A percentile compares a stretch with the other conserved stretches of the same genome.
Evolutionary conservation across 1,284 basidiomycete genomes (phyloP).

Genomic region (Puccinia polysora): DNA sequence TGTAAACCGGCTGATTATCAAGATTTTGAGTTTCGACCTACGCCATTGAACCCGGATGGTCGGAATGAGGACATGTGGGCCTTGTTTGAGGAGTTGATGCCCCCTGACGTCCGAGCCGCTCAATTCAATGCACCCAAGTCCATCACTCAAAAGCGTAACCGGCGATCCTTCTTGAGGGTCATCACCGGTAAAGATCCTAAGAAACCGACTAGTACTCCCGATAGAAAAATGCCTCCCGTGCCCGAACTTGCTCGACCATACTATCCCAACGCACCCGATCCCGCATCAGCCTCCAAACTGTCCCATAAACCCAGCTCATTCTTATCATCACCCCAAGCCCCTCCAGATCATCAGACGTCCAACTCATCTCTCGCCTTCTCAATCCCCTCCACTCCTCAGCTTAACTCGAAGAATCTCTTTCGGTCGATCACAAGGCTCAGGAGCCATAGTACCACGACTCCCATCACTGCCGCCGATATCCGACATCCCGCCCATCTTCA

Average conservation of each 20-base stretch:
- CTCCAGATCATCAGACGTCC: no score
- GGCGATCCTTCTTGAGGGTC: constrained; percentile 13
- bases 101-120: constrained; percentile 47
- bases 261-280: background rate
- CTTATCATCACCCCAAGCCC: no score
- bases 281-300: no score
- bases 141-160: background rate
- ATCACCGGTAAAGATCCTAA: constrained; percentile 22
- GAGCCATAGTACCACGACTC: background rate
- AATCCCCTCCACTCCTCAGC: no score
- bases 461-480: background rate
- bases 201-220: background rate
- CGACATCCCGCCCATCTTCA: background rate
- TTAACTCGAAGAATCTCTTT: background rate
- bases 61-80: constrained; percentile 50
- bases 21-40: constrained; percentile 18
- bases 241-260: background rate
- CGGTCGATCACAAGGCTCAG: background rate
- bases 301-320: no score
- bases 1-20: constrained; percentile 44
- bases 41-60: constrained; percentile 39
- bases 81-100: constrained; percentile 50
- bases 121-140: background rate
- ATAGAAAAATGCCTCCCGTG: background rate
- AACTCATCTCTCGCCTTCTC: no score